These are phyloP conservation scores for Debaryomycetaceae sp. DNA, from an alignment of 1,139 yeast genomes.

Conservation along the genomic window DNA sequence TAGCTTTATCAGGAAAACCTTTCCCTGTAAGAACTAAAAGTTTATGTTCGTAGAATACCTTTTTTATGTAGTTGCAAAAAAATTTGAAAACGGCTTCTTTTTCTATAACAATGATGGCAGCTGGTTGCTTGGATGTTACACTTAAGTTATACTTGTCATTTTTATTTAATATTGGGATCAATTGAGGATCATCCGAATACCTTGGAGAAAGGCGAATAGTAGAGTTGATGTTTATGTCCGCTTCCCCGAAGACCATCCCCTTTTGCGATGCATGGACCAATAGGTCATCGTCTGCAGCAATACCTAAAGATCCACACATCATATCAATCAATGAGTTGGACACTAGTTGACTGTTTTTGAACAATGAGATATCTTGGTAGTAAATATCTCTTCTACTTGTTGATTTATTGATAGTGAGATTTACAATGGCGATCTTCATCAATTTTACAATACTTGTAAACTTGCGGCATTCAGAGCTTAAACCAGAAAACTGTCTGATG, in stretches of 20 bases:
- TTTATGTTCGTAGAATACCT: slow-evolving; percentile 12
- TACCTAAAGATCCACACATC: slow-evolving; percentile 27
- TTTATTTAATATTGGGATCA: slow-evolving; percentile 19
- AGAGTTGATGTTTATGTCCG: slow-evolving; percentile 12
- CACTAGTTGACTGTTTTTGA: slow-evolving; percentile 38
- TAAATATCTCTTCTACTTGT: slow-evolving; percentile 63
- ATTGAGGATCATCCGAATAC: slow-evolving; percentile 17
- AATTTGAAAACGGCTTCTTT: slow-evolving; percentile 56
- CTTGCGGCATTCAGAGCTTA: slow-evolving; percentile 6
- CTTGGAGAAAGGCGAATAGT: slow-evolving; percentile 5
- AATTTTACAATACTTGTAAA: slow-evolving; percentile 17
- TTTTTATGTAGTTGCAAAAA: slow-evolving; percentile 20
- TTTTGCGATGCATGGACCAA: slow-evolving; percentile 60
- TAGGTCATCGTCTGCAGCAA: slow-evolving; percentile 24
- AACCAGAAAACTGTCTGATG: slow-evolving; percentile 6
- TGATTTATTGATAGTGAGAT: slow-evolving; percentile 13
- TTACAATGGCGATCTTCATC: slow-evolving; percentile 16
- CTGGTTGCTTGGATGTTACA: slow-evolving; percentile 2
- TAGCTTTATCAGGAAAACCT: slow-evolving; percentile 56
- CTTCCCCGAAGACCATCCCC: slow-evolving; percentile 52
- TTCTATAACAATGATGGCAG: slow-evolving; percentile 54
- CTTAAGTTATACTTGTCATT: not conserved
- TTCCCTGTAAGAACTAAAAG: slow-evolving; percentile 55
- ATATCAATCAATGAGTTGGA: slow-evolving; percentile 42
- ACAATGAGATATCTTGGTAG: slow-evolving; percentile 61